Conservation (phyloP, 164 flowering plant species). For the Cinnamomum chago region DNA sequence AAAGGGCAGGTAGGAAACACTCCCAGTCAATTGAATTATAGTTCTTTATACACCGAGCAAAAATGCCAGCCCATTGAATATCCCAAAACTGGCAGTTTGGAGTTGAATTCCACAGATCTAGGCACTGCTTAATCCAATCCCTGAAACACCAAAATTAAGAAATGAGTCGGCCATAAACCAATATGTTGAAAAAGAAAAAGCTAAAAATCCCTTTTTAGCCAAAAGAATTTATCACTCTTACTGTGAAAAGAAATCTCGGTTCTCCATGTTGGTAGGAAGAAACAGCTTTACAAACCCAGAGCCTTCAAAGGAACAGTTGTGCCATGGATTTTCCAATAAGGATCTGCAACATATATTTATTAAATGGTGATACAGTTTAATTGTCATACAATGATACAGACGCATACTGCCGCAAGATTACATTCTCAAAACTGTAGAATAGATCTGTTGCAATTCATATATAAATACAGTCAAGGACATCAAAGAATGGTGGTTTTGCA, state of each 20-base stretch:
- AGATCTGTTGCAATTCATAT: not conserved
- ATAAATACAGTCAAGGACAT: not conserved
- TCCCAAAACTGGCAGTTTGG: constrained; percentile 98
- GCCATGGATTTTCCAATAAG: constrained; percentile 95
- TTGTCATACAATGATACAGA: not conserved
- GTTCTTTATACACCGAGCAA: constrained; percentile 78
- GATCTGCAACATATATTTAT: constrained; percentile 37
- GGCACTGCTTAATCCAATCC: constrained; percentile 54
- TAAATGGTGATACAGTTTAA: not conserved
- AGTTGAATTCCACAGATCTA: constrained; percentile 68
- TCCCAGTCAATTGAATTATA: constrained; percentile 69
- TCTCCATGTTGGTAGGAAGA: constrained; percentile 85
- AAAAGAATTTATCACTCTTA: constrained; percentile 30
- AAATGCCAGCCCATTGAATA: constrained; percentile 81
- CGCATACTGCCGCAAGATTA: not conserved
- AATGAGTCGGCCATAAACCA: not conserved
- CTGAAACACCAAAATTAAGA: constrained; percentile 33
- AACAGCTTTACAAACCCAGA: constrained; percentile 88
- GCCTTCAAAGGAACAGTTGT: constrained; percentile 91
- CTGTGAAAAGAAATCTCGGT: constrained; percentile 78
- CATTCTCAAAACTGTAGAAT: not conserved
- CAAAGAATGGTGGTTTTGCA: not conserved
- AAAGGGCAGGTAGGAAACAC: constrained; percentile 58
- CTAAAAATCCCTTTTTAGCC: not conserved
- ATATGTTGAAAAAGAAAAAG: constrained; percentile 4